These are phyloP conservation scores for Claviceps lovelessii DNA, from an alignment of 2,329 filamentous ascomycete species.

Conservation along the genomic window DNA sequence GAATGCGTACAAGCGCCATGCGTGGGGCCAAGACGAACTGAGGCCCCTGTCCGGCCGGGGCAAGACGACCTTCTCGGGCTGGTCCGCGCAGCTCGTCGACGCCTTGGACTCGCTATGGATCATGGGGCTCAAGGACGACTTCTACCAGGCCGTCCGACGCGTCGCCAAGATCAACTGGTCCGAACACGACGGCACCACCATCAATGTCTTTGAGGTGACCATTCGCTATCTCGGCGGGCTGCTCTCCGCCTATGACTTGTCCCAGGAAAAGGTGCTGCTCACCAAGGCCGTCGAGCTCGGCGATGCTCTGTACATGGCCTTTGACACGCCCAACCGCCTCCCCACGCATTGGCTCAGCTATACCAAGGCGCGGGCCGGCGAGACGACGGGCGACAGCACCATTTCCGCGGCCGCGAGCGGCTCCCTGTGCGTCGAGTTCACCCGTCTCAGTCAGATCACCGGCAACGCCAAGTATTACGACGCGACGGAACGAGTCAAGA, in stretches of 20 bases:
- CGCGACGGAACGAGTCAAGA: constrained; percentile 58
- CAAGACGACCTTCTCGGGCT: constrained; percentile 36
- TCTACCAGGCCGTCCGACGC: constrained; percentile 32
- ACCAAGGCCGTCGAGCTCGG: constrained; percentile 38
- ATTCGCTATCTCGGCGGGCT: constrained; percentile 41
- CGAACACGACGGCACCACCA: constrained; percentile 26
- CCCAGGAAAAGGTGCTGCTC: constrained; percentile 30
- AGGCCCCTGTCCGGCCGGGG: constrained; percentile 32
- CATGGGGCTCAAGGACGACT: constrained; percentile 43
- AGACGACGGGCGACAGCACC: constrained; percentile 19
- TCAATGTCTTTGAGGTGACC: constrained; percentile 51
- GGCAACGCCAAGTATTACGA: constrained; percentile 62
- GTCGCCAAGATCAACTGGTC: constrained; percentile 42
- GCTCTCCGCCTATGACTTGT: constrained; percentile 38
- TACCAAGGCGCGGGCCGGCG: constrained; percentile 22
- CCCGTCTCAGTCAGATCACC: constrained; percentile 58
- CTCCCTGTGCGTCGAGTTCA: constrained; percentile 61
- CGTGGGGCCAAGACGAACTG: constrained; percentile 44
- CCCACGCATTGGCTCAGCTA: constrained; percentile 34
- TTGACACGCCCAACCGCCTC: constrained; percentile 40
- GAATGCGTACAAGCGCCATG: constrained; percentile 38
- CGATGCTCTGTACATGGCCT: constrained; percentile 37
- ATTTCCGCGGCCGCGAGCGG: constrained; percentile 37
- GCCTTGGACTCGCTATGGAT: constrained; percentile 45
- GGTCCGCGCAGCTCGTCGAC: constrained; percentile 46